phyloP scores from a whole-genome alignment of 495 filamentous ascomycete genomes.

The Collariella sp. region DNA sequence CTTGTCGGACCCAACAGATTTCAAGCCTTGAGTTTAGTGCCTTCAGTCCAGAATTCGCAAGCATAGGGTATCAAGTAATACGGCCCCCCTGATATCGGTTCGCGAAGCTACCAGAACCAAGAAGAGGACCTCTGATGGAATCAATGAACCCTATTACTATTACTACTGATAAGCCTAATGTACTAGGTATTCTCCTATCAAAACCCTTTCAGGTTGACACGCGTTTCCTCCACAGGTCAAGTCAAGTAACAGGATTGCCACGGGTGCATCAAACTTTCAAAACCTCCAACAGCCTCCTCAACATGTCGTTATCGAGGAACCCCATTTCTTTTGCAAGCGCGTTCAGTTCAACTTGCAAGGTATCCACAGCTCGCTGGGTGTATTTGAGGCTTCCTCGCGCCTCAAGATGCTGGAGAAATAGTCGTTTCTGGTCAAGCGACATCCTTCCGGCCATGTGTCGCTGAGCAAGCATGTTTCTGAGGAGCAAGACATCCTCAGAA shows the following conservation, averaged over 20 bases:
- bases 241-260: background rate
- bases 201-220: background rate
- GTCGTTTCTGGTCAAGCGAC: constrained; percentile 1
- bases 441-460: background rate
- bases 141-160: no score
- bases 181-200: no score
- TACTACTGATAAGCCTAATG: no score
- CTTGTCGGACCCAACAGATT: no score
- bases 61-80: no score
- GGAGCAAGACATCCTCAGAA: background rate
- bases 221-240: background rate
- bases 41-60: no score
- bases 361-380: background rate
- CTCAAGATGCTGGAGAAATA: background rate
- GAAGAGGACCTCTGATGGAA: no score
- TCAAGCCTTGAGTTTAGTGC: no score
- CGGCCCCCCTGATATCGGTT: no score
- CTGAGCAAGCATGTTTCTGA: constrained; percentile 1
- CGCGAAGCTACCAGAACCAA: no score
- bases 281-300: background rate
- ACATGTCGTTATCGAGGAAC: background rate
- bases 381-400: background rate
- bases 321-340: background rate
- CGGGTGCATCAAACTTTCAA: background rate
- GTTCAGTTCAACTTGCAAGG: background rate